A percentile compares a stretch with the other conserved stretches of the same genome.
Conservation (phyloP, 2,329 filamentous ascomycete species). For the Thermoascus crustaceus region DNA sequence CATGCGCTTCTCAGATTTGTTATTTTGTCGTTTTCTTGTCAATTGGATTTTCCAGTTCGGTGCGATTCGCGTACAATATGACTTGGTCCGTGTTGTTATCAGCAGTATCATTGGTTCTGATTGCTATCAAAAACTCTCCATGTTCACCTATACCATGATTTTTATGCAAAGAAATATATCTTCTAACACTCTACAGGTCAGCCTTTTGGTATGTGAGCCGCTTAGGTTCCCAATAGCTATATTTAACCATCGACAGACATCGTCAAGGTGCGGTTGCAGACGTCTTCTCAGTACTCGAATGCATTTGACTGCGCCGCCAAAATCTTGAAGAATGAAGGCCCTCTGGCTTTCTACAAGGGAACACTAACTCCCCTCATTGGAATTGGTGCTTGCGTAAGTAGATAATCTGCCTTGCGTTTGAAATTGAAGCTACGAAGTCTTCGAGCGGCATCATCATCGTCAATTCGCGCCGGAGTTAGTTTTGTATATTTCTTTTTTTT, state of each 20-base stretch:
- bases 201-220: conserved; percentile 50
- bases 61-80: too few relatives aligned
- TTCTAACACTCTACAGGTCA: conserved; percentile 44
- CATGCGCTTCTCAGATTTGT: neutral
- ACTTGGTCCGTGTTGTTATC: conserved; percentile 1
- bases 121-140: neutral
- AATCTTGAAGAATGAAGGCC: conserved; percentile 82
- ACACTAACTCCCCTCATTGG: conserved; percentile 90
- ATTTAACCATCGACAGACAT: conserved; percentile 56
- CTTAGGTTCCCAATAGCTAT: conserved; percentile 8
- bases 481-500: too few relatives aligned
- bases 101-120: neutral
- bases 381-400: conserved; percentile 80
- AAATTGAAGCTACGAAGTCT: too few relatives aligned
- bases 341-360: conserved; percentile 95
- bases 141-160: neutral
- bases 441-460: too few relatives aligned
- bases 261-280: conserved; percentile 95
- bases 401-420: neutral
- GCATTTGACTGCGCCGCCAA: conserved; percentile 72
- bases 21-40: too few relatives aligned
- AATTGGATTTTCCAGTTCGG: too few relatives aligned
- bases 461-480: too few relatives aligned
- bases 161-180: conserved; percentile 4
- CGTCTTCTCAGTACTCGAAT: conserved; percentile 68